A percentile compares a stretch with the other conserved stretches of the same genome.
Conservation (phyloP, 2,329 filamentous ascomycete species). For the Fusarium buxicola region DNA sequence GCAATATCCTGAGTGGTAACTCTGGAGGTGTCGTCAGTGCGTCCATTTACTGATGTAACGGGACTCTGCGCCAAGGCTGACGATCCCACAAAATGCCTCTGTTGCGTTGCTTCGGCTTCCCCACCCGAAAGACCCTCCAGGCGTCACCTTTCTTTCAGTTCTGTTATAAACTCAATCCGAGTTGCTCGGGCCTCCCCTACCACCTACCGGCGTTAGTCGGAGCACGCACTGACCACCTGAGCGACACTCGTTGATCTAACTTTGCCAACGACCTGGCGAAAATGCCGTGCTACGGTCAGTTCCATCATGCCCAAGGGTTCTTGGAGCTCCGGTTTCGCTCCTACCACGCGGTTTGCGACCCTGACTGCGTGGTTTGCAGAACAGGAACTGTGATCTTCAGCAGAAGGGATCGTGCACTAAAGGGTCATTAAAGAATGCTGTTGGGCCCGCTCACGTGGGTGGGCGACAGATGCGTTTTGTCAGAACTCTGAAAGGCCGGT, state of each 20-base stretch:
- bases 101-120: slow-evolving; percentile 9
- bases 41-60: slow-evolving; percentile 11
- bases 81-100: slow-evolving; percentile 16
- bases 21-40: slow-evolving; percentile 6
- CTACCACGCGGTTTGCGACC: slow-evolving; percentile 20
- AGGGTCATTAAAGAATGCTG: not conserved
- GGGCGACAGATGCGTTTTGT: slow-evolving; percentile 3
- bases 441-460: slow-evolving; percentile 17
- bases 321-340: slow-evolving; percentile 42
- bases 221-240: slow-evolving; percentile 24
- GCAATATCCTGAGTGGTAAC: not conserved
- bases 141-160: slow-evolving; percentile 9
- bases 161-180: slow-evolving; percentile 9
- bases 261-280: slow-evolving; percentile 28
- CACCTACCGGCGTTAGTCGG: slow-evolving; percentile 38
- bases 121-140: slow-evolving; percentile 25
- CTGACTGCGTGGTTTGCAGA: slow-evolving; percentile 25
- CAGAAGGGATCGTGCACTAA: slow-evolving; percentile 1
- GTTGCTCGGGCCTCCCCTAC: slow-evolving; percentile 22
- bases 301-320: slow-evolving; percentile 26
- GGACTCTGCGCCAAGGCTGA: slow-evolving; percentile 12
- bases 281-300: slow-evolving; percentile 19
- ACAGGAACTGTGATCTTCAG: not conserved
- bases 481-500: slow-evolving; percentile 32
- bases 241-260: slow-evolving; percentile 25